Evolutionary conservation across 2,329 filamentous ascomycete species (phyloP).

Genomic region (Akanthomyces lecanii): DNA sequence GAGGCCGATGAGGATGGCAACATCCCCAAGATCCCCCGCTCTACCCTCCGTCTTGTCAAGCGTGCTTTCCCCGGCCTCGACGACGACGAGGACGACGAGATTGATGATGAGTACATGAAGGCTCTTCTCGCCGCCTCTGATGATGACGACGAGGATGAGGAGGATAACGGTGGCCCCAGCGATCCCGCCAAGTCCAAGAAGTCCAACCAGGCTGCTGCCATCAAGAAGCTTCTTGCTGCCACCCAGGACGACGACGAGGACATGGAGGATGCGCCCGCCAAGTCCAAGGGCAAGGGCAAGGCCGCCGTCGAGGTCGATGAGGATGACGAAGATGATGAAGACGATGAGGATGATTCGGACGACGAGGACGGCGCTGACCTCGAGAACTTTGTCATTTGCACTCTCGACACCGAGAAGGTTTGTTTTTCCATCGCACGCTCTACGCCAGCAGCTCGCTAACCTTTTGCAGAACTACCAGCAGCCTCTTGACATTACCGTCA

Average conservation of each 20-base stretch:
- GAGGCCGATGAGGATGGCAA: slow-evolving; percentile 62
- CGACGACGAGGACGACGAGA: slow-evolving; percentile 59
- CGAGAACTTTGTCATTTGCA: slow-evolving; percentile 93
- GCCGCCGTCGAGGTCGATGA: slow-evolving; percentile 50
- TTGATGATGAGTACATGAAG: slow-evolving; percentile 63
- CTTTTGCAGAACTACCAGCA: slow-evolving; percentile 75
- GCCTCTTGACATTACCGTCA: slow-evolving; percentile 85
- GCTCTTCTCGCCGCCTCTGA: slow-evolving; percentile 50
- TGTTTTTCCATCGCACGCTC: slow-evolving; percentile 26
- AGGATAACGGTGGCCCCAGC: slow-evolving; percentile 83
- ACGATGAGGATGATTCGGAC: slow-evolving; percentile 48
- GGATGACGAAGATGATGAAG: slow-evolving; percentile 54
- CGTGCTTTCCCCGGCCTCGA: slow-evolving; percentile 56
- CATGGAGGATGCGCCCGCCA: slow-evolving; percentile 65
- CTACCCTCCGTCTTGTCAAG: slow-evolving; percentile 89
- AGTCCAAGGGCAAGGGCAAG: slow-evolving; percentile 55
- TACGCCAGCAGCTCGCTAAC: slow-evolving; percentile 24
- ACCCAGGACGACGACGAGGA: slow-evolving; percentile 55
- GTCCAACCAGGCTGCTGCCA: slow-evolving; percentile 71
- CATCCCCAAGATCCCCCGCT: slow-evolving; percentile 61
- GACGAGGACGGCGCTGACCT: slow-evolving; percentile 62
- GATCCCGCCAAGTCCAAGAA: slow-evolving; percentile 88
- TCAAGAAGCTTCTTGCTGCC: slow-evolving; percentile 72
- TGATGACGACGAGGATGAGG: slow-evolving; percentile 53
- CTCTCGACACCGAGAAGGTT: slow-evolving; percentile 89